Evolutionary conservation across 78 protist species (phyloP).

Genomic region (Monocercomonoides exilis): DNA sequence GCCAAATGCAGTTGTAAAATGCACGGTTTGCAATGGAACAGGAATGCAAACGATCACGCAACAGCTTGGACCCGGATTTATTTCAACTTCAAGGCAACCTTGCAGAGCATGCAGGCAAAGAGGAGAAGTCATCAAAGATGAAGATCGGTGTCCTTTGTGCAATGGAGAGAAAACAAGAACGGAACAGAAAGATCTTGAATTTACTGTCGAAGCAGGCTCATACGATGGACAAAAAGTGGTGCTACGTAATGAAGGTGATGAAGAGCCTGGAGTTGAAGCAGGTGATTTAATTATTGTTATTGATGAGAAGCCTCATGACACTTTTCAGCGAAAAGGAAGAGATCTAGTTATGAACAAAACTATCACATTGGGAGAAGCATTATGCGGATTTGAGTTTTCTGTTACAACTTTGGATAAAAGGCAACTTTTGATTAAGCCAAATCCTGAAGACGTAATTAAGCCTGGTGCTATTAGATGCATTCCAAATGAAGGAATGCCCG

Average conservation of each 20-base stretch:
- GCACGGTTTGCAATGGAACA: constrained; percentile 68
- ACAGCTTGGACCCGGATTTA: constrained; percentile 81
- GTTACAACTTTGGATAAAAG: constrained; percentile 78
- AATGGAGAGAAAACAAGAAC: constrained; percentile 51
- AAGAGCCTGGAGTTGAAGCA: constrained; percentile 67
- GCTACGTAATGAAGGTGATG: constrained; percentile 86
- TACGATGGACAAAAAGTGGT: constrained; percentile 63
- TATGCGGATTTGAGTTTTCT: constrained; percentile 72
- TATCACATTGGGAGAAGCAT: constrained; percentile 61
- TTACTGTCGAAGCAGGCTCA: constrained; percentile 85
- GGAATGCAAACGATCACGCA: constrained; percentile 58
- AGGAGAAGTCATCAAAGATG: constrained; percentile 61
- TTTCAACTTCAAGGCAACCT: constrained; percentile 55
- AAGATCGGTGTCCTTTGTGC: constrained; percentile 69
- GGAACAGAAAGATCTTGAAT: constrained; percentile 56
- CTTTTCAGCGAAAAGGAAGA: constrained; percentile 70
- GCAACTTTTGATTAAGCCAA: constrained; percentile 44
- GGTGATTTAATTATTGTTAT: constrained; percentile 86
- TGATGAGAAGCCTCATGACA: constrained; percentile 68
- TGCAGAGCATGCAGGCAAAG: constrained; percentile 71
- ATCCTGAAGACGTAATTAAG: constrained; percentile 57
- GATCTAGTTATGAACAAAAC: constrained; percentile 71
- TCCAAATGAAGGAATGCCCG: constrained; percentile 90
- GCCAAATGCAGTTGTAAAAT: constrained; percentile 35
- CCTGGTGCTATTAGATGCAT: constrained; percentile 67